Percentiles rank a stretch among this genome's conserved stretches.
These are phyloP conservation scores for Chernovozyma aurita DNA, from an alignment of 1,139 yeast species.

Conservation along the genomic window DNA sequence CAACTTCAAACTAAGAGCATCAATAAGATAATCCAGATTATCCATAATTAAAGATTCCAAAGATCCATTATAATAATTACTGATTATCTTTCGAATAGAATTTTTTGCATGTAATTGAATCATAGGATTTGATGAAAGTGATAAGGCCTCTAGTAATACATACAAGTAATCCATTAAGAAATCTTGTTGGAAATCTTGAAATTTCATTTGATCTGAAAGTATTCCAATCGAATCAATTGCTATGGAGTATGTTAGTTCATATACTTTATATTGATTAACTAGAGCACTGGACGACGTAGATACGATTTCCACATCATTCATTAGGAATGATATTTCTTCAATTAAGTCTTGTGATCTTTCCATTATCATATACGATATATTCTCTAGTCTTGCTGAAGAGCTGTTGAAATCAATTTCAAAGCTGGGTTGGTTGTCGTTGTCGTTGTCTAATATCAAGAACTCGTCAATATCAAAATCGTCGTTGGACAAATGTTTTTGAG, in stretches of 20 bases:
- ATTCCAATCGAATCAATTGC: constrained; percentile 30
- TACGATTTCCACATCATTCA: constrained; percentile 8
- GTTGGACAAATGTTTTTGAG: not conserved
- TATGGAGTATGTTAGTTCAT: constrained; percentile 23
- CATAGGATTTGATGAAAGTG: constrained; percentile 22
- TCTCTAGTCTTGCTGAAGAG: constrained; percentile 9
- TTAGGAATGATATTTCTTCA: constrained; percentile 12
- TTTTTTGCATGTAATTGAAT: constrained; percentile 29
- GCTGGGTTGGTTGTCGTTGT: too few relatives aligned
- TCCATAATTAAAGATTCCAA: constrained; percentile 51
- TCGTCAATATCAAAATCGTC: constrained; percentile 21
- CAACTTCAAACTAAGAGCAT: constrained; percentile 64
- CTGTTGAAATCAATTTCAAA: too few relatives aligned
- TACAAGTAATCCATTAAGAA: constrained; percentile 30
- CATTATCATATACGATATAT: constrained; percentile 20
- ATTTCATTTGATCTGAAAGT: constrained; percentile 19
- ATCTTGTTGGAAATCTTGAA: constrained; percentile 27
- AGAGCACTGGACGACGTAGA: not conserved
- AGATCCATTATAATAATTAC: constrained; percentile 53
- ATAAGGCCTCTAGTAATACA: constrained; percentile 32
- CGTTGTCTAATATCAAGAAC: constrained; percentile 19
- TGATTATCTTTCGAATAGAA: constrained; percentile 37
- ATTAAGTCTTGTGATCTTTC: constrained; percentile 25
- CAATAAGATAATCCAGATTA: constrained; percentile 79
- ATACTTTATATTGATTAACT: constrained; percentile 7